phyloP scores from a whole-genome alignment of 352 stramenopile genomes.

The Globisporangium okanoganense region DNA sequence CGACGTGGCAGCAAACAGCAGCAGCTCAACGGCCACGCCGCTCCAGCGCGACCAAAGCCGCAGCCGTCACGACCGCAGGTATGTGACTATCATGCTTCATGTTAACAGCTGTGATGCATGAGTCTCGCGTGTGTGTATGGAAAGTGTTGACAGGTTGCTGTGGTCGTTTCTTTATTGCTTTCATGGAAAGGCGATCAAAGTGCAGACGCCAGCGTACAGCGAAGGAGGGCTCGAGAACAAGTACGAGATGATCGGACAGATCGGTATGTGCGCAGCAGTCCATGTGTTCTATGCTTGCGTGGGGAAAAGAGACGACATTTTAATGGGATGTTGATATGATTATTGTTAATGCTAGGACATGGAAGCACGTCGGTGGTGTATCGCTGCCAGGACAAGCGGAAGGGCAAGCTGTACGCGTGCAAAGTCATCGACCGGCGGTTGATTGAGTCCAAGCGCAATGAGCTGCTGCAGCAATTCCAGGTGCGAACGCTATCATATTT shows the following conservation, averaged over 20 bases:
- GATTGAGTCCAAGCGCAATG: slow-evolving; percentile 68
- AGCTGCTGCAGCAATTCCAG: slow-evolving; percentile 87
- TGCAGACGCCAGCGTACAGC: slow-evolving; percentile 67
- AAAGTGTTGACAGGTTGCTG: background rate
- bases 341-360: slow-evolving; percentile 37
- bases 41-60: slow-evolving; percentile 15
- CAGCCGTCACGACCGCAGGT: slow-evolving; percentile 28
- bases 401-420: slow-evolving; percentile 55
- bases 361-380: slow-evolving; percentile 86
- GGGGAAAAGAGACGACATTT: background rate
- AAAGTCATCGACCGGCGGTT: slow-evolving; percentile 87
- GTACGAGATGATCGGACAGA: slow-evolving; percentile 81
- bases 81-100: background rate
- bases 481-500: slow-evolving; percentile 17
- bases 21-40: slow-evolving; percentile 31
- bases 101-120: background rate
- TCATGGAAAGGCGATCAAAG: slow-evolving; percentile 51
- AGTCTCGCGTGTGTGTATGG: background rate
- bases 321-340: background rate
- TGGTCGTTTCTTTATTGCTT: background rate
- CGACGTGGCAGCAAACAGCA: slow-evolving; percentile 27
- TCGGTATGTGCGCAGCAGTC: slow-evolving; percentile 51
- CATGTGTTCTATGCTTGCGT: background rate
- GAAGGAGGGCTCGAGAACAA: slow-evolving; percentile 72
- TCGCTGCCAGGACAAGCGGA: slow-evolving; percentile 64